Evolutionary conservation across 129 eudicot genomes (phyloP), one percentile per base, ranked within the genome.

Genomic region (Chrysanthemum makinoi): DNA sequence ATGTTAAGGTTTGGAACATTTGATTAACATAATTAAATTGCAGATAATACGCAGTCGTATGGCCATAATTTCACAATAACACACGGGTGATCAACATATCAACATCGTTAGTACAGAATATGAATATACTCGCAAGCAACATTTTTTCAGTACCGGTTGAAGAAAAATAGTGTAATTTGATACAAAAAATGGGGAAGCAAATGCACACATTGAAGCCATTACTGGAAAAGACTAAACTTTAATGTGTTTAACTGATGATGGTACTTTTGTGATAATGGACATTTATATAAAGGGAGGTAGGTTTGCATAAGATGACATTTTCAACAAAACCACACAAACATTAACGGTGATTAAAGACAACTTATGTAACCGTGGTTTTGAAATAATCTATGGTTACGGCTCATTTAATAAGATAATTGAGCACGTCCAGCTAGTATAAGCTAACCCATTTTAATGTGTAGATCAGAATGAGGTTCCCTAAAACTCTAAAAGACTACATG

Each of bases 131-230:
- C 60, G 33, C 53, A 18, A 11, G 18, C 12, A 55, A 69, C 65
- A 17, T 55, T 16, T 22, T 35, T 54, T 35, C 18, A 35, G 6
- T 35, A 35, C 6, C 0, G 44, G 44, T 35, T 35, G n/a, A 6
- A 6, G 44, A 5, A 35, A 35, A 35, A 1, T 35, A 35, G 1
- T 54, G n/a, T n/a, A n/a, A 54, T 54, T 69, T 2, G 52, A 33
- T 16, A 53, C 20, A 17, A 69, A 18, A 17, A 69, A 33, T 6
- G 74, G 74, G 56, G 65, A 69, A 69, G 74, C 35, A 54, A 53
- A 69, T 16, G 53, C 22, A 50, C 64, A 69, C 7, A 17, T 14
- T 69, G 64, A 69, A 54, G 53, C 64, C 74, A 69, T 69, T 35
- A 55, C 5, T 35, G 17, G 64, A 69, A 20, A 35, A 54, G 62